These are phyloP conservation scores for Cydonia oblonga DNA, from an alignment of 331 rosid genomes.

Conservation along the genomic window DNA sequence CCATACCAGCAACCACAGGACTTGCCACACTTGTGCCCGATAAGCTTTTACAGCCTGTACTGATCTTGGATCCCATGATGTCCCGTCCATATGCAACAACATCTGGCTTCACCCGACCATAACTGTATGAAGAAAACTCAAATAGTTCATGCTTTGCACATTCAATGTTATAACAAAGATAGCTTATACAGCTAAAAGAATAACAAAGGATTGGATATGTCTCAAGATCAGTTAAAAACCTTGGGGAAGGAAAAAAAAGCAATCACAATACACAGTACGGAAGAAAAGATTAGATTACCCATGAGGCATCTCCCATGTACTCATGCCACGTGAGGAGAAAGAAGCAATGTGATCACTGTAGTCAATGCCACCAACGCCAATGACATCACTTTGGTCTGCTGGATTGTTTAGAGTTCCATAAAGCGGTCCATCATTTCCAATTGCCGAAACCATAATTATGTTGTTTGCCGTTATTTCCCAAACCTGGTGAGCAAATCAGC, in stretches of 20 bases:
- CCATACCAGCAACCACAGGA: constrained; percentile 97
- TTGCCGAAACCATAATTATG: constrained; percentile 95
- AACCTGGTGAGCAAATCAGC: constrained; percentile 42
- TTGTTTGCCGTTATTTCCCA: constrained; percentile 98
- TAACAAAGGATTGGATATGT: background rate
- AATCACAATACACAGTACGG: background rate
- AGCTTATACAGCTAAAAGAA: constrained; percentile 2
- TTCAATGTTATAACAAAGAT: constrained; percentile 5
- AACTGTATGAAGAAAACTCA: constrained; percentile 28
- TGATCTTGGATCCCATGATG: constrained; percentile 93
- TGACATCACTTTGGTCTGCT: constrained; percentile 92
- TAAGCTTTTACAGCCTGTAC: constrained; percentile 92
- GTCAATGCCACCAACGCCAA: constrained; percentile 98
- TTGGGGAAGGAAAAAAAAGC: background rate
- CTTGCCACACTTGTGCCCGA: constrained; percentile 98
- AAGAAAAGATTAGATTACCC: constrained; percentile 42
- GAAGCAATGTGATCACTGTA: constrained; percentile 97
- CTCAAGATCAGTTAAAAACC: background rate
- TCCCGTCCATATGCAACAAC: constrained; percentile 97
- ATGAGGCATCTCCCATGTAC: constrained; percentile 99
- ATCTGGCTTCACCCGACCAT: constrained; percentile 97
- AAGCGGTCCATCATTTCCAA: constrained; percentile 98
- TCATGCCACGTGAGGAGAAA: constrained; percentile 98
- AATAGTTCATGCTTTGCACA: background rate
- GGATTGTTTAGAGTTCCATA: constrained; percentile 97